Base-by-base conservation (phyloP, 75 land plant genomes). In the Cunninghamia lanceolata region DNA sequence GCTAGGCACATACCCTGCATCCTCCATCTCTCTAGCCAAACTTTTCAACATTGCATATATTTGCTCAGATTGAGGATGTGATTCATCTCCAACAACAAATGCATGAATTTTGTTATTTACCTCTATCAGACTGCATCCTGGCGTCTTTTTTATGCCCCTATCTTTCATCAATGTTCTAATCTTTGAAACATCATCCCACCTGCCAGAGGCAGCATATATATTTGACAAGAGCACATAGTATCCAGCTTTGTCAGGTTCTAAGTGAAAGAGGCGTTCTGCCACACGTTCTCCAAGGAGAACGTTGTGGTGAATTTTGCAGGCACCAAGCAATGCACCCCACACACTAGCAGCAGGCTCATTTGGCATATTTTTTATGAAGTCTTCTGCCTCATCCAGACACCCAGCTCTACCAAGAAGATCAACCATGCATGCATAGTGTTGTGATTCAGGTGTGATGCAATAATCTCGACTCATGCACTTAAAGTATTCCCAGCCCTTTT, bases 161-260 rank as follows among this genome's bases (percentile, higher is more conserved):
- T 77, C 11, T 86, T 52, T 86, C 85, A 82, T 86, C 34, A 86
- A 47, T 21, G 4, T 47, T 32, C 80, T 82, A 43, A 86, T 80
- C 42, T 32, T 86, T 77, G 40, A 15, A 25, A 46, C 82, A 52
- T 81, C 53, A 76, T 46, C 13, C 85, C 87, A 81, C 46, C 82
- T 86, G 45, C 39, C 87, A 78, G 84, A n/a, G 30, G 52, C 56
- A 34, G 83, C 87, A 86, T 86, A 86, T 43, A 86, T 79, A 46
- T 86, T 73, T 35, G 45, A 82, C 85, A 86, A 43, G 14, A 86
- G 53, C 10, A 86, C 87, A 46, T 86, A 50, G 30, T 45, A 86
- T 82, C 36, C 87, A 39, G 87, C 68, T 21, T 86, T 73, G 13
- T 86, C 53, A 36, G 85, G 50, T 43, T 86, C 80, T 11, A 86